Evolutionary conservation across 2,329 filamentous ascomycete genomes (phyloP), one percentile per base, ranked within the genome.

Genomic region (Cladophialophora chaetospira): DNA sequence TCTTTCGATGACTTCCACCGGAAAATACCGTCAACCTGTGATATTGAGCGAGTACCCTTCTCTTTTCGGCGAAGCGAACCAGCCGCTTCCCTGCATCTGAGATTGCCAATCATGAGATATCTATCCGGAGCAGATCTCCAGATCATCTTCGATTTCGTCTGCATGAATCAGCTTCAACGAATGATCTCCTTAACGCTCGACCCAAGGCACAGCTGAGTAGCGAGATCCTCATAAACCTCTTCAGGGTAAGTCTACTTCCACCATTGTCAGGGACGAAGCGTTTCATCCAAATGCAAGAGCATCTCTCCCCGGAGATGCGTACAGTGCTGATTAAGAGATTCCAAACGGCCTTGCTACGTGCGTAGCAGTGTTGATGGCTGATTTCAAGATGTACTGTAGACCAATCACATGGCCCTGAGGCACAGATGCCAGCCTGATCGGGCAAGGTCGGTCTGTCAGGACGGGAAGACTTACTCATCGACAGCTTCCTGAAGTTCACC

Each of bases 381-480:
- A 40, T 17, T 4, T 11, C 13, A 19, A 40, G 17, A 10, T 15
- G 17, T 15, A 10, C 6, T 40, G 36, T 40, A 21, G 36, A 11
- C 36, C 36, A 40, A 40, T 40, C 36, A 19, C 36, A 15, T 15
- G 5, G n/a, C 36, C 23, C 23, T 19, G 36, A 40, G 36, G 17
- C 15, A 40, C n/a, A 9, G 6, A 21, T 8, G 23, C 36, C 15
- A 40, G 36, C 36, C 36, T 8, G 13, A 40, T 40, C 6, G 17
- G 36, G 36, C 36, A 40, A 19, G 23, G 36, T 11, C 36, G 23
- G 17, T 15, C 36, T 40, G 36, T 21, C 36, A 21, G 36, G 36
- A 19, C 15, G 36, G 36, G 36, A 40, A 40, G n/a, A 40, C 36
- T 40, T 40, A 40, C 36, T 40, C 36, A 40, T 40, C 36, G 36